A percentile compares a stretch with the other conserved stretches of the same genome.
Conservation (phyloP, 208 protist species). For the Leishmania tropica region DNA sequence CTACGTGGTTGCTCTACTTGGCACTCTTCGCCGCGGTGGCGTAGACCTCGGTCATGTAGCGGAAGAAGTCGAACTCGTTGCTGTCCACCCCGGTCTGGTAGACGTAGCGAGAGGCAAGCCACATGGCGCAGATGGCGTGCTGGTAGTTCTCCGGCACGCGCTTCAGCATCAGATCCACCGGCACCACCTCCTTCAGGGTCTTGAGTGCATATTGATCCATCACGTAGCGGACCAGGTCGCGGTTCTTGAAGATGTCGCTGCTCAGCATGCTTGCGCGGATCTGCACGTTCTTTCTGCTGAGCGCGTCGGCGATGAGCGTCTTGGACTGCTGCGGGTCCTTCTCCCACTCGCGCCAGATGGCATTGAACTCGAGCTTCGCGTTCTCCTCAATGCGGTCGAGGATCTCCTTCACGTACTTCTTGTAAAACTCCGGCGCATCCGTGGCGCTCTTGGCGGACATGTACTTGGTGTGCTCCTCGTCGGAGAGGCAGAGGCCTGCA, state of each 20-base stretch:
- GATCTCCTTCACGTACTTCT: slow-evolving; percentile 92
- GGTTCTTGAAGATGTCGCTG: slow-evolving; percentile 86
- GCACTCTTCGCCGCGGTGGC: slow-evolving; percentile 26
- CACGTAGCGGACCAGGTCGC: slow-evolving; percentile 74
- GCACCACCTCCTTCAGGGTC: slow-evolving; percentile 78
- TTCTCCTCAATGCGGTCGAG: slow-evolving; percentile 86
- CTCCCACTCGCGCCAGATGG: slow-evolving; percentile 86
- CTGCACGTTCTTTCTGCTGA: slow-evolving; percentile 92
- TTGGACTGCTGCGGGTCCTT: slow-evolving; percentile 54
- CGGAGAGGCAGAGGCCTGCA: slow-evolving; percentile 92
- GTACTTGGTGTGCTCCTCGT: slow-evolving; percentile 90
- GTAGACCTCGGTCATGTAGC: slow-evolving; percentile 80
- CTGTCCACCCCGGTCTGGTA: slow-evolving; percentile 85
- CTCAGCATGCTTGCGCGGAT: slow-evolving; percentile 80
- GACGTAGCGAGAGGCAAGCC: slow-evolving; percentile 93
- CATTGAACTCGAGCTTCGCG: slow-evolving; percentile 90
- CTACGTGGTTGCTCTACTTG: slow-evolving; percentile 7
- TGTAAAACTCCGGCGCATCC: slow-evolving; percentile 90
- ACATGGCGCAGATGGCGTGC: slow-evolving; percentile 93
- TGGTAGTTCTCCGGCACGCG: slow-evolving; percentile 94
- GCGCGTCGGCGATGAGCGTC: slow-evolving; percentile 80
- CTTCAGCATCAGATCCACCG: slow-evolving; percentile 85
- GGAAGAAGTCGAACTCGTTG: slow-evolving; percentile 93
- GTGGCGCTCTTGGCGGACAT: slow-evolving; percentile 82
- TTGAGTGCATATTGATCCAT: slow-evolving; percentile 77